Base-by-base conservation (phyloP, 2,329 filamentous ascomycete genomes). In the Exophiala calicioides region DNA sequence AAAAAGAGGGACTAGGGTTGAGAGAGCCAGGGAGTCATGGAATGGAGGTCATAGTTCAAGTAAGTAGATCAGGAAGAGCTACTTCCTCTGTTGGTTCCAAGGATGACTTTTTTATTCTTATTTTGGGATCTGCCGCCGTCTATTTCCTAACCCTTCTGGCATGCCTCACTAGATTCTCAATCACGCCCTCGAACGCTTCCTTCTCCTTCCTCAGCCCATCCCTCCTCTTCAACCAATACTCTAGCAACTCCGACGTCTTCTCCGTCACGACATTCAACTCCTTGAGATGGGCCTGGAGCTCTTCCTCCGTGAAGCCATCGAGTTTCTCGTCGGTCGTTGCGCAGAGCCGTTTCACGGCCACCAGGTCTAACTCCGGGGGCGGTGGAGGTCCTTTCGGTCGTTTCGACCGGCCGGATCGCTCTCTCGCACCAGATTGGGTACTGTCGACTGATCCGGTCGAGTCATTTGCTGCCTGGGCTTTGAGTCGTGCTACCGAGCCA, bases 111-210 rank as follows among this genome's bases (percentile, higher is more conserved):
- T 27, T 27, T n/a, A n/a, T n/a, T n/a, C n/a, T n/a, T n/a, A n/a
- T n/a, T n/a, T n/a, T n/a, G n/a, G n/a, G n/a, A n/a, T n/a, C n/a
- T n/a, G n/a, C n/a, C n/a, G n/a, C n/a, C n/a, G n/a, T n/a, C n/a
- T 31, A 55, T 43, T 90, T 93, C 63, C 89, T 79, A 46, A 89
- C 82, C 70, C 90, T 88, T 65, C 89, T 79, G 38, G 89, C 89
- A 71, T 95, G 89, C 67, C 90, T 93, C 32, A 96, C 91, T 56
- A 97, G 68, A 66, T 95, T 96, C 70, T 95, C 91, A 76, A 97
- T 96, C 12, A 97, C 91, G 1, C 89, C 90, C 65, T 97, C 91
- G 65, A 96, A 93, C 2, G 90, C 88, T 65, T 96, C 91, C 58
- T 93, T 85, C 64, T 97, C 91, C 30, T 88, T 88, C 55, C 95